Evolutionary conservation across 164 flowering plant genomes (phyloP), one percentile per base, ranked within the genome.

Genomic region (Vitis labrusca): DNA sequence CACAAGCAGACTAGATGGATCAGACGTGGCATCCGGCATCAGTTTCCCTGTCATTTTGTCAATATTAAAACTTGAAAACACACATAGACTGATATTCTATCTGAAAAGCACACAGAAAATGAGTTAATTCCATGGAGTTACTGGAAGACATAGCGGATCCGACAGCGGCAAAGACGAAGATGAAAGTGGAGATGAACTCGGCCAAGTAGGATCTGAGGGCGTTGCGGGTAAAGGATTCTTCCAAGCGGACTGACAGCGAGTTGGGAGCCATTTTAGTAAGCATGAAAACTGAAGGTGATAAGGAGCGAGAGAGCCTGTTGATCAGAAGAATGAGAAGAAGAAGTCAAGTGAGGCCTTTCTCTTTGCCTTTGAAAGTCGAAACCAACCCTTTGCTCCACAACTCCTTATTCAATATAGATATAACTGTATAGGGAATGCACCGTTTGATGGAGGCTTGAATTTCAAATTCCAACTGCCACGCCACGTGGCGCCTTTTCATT

Each of bases 161-260:
- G 27, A 88, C 81, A 9, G 78, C 84, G 13, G 88, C 85, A 50
- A 91, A 80, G 59, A 88, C 91, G 62, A 76, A 92, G 74, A 92
- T 67, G 86, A 92, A 92, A 0, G 96, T 85, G 64, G 98, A 91
- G 70, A 91, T 83, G 82, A 88, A 91, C 81, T 92, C 98, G 0
- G 94, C 92, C 19, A 92, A 77, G 65, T 92, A 91, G 0, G 93
- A 75, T 50, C 92, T 76, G 6, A 92, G 73, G 19, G 96, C 89
- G 47, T 47, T 47, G 37, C 73, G 74, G 9, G 89, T 73, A 29
- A 86, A 52, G 0, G 83, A 76, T 44, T 74, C 76, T 15, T 65
- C 59, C 61, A 87, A 73, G 13, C 83, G 82, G 61, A 72, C 49
- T 9, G 55, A 51, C 1, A 88, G 61, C 1, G 79, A 56, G 10